phyloP scores from a whole-genome alignment of 2,329 filamentous ascomycete genomes.

The Colletotrichum higginsianum region DNA sequence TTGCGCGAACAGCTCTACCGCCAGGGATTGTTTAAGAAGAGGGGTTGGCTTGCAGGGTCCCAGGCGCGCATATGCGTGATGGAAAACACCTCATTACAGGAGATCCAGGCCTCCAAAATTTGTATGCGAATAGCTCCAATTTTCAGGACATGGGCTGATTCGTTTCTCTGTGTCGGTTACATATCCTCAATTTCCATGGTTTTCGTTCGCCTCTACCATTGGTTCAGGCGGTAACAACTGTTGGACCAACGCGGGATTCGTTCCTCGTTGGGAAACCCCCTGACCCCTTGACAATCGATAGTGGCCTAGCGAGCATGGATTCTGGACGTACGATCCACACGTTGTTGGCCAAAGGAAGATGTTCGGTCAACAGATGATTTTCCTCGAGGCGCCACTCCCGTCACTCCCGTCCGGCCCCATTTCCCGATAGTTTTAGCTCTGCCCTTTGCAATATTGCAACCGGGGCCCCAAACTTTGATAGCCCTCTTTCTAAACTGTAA shows the following conservation, averaged over 20 bases:
- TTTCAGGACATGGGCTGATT: constrained; percentile 2
- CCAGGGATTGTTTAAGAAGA: constrained; percentile 13
- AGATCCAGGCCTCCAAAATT: neutral
- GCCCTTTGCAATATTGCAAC: neutral
- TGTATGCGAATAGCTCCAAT: constrained; percentile 6
- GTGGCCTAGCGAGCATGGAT: neutral
- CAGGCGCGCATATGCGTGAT: constrained; percentile 2
- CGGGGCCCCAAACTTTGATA: constrained; percentile 11
- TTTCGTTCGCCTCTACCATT: too few species aligned
- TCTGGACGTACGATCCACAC: neutral
- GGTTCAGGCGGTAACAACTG: neutral
- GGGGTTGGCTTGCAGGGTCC: constrained; percentile 1
- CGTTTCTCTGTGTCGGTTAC: neutral
- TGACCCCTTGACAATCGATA: neutral
- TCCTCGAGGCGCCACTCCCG: constrained; percentile 15
- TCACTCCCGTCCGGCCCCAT: constrained; percentile 22
- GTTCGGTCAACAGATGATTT: neutral
- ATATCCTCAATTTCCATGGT: neutral
- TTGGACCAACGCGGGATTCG: neutral
- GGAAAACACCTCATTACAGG: constrained; percentile 4
- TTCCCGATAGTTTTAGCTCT: constrained; percentile 13
- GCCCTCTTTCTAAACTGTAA: neutral
- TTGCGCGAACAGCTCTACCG: neutral
- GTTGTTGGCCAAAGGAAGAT: constrained; percentile 15
- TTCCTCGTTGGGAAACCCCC: constrained; percentile 1